Percentiles rank a stretch among this genome's conserved stretches.
Evolutionary conservation across 345 rosid species (phyloP).

Genomic region (Corchorus capsularis): DNA sequence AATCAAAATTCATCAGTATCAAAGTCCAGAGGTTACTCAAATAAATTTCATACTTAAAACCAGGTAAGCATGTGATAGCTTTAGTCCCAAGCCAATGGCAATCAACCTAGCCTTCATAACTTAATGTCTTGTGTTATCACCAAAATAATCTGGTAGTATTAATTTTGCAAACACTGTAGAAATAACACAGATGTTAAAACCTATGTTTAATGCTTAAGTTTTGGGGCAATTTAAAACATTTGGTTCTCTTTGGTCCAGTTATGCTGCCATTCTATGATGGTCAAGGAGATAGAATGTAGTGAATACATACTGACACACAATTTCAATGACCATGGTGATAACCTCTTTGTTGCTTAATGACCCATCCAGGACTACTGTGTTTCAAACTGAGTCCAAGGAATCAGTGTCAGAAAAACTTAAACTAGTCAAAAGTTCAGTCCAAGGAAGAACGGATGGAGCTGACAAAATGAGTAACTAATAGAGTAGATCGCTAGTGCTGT

Average conservation of each 20-base stretch:
- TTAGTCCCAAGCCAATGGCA: slow-evolving; percentile 4
- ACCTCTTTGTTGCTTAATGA: slow-evolving; percentile 11
- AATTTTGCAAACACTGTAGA: not conserved
- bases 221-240: not conserved
- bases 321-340: not conserved
- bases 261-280: not conserved
- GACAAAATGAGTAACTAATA: not conserved
- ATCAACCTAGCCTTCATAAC: slow-evolving; percentile 14
- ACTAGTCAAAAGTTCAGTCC: slow-evolving; percentile 6
- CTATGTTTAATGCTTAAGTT: not conserved
- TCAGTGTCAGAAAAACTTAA: not conserved
- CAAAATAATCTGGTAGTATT: not conserved
- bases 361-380: not conserved
- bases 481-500: not conserved
- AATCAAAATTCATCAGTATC: slow-evolving; percentile 27
- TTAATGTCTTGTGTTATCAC: not conserved
- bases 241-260: slow-evolving; percentile 5
- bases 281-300: slow-evolving; percentile 6
- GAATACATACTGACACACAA: not conserved
- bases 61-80: slow-evolving; percentile 2
- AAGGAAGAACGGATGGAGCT: not conserved
- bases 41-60: not conserved
- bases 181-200: not conserved
- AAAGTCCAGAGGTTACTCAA: slow-evolving; percentile 18
- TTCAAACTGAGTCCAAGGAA: not conserved